A percentile compares a stretch with the other conserved stretches of the same genome.
These are phyloP conservation scores for Erigeron canadensis DNA, from an alignment of 129 eudicot genomes.

Conservation along the genomic window DNA sequence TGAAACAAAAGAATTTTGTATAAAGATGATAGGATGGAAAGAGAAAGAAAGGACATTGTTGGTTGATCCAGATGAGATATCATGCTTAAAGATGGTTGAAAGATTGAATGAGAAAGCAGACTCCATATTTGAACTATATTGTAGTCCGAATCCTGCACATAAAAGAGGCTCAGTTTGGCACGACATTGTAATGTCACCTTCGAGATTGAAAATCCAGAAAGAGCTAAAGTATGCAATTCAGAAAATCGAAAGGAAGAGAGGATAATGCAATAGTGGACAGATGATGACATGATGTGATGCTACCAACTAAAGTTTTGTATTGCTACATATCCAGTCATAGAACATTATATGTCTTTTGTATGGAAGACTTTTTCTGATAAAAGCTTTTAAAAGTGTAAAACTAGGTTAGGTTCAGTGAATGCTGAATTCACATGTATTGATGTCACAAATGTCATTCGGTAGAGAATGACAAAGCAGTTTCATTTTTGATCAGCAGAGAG, in stretches of 20 bases:
- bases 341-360: constrained; percentile 19
- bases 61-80: constrained; percentile 92
- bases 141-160: constrained; percentile 51
- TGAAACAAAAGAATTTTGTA: constrained; percentile 19
- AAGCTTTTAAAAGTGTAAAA: constrained; percentile 18
- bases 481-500: neutral
- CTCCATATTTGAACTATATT: constrained; percentile 70
- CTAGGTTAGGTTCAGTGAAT: constrained; percentile 13
- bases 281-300: constrained; percentile 6
- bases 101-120: constrained; percentile 69
- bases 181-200: constrained; percentile 88
- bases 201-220: constrained; percentile 76
- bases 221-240: constrained; percentile 79
- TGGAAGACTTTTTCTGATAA: constrained; percentile 5
- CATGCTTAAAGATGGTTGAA: constrained; percentile 51
- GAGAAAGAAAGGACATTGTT: constrained; percentile 84
- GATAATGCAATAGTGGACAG: neutral
- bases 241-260: constrained; percentile 54
- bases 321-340: constrained; percentile 3
- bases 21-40: constrained; percentile 94
- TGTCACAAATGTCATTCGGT: constrained; percentile 15
- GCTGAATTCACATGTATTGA: neutral
- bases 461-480: constrained; percentile 1
- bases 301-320: constrained; percentile 1
- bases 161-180: constrained; percentile 80